Evolutionary conservation across 2,329 filamentous ascomycete genomes (phyloP), one percentile per base, ranked within the genome.

Genomic region (Pleochaeta shiraiana): DNA sequence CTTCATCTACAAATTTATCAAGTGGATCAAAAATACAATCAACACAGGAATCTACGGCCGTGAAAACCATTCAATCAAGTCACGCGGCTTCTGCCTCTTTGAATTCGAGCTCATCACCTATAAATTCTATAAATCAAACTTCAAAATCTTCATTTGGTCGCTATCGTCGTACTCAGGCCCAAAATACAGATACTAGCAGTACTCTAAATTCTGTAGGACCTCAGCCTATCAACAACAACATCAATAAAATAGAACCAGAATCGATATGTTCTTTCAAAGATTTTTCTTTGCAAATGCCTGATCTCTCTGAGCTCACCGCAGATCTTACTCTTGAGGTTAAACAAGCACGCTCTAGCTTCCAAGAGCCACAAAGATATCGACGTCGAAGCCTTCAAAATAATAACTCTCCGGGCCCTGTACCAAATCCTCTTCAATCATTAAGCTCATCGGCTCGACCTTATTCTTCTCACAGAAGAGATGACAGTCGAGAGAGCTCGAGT

Each of bases 311-410:
- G 4, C 64, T 65, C 43, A 60, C 43, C 9, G 26, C 67, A 12
- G 65, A 62, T 39, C 79, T 64, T 73, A 78, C 30, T 73, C 76
- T n/a, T 74, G 81, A 21, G 89, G 92, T 31, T 80, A 86, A 39
- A 81, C 84, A 11, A 90, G 87, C 74, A 81, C 88, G 71, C 87
- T 90, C 74, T 81, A 90, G 70, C 83, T 90, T 72, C 83, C 90
- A 72, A 84, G 90, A 68, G 96, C 90, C 75, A 82, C 95, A 76
- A 88, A 88, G 68, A 86, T 83, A 65, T 76, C 86, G 66, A 78
- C 81, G 68, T 75, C 66, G 63, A 66, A 43, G 39, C 21, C 21
- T 14, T 43, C 39, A 43, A 43, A 43, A n/a, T 43, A 43, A 43
- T 43, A n/a, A 5, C 7, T n/a, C 39, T 43, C 16, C 39, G 4